Evolutionary conservation across 495 filamentous ascomycete species (phyloP), one percentile per base, ranked within the genome.

Genomic region (Trypethelium eluteriae): DNA sequence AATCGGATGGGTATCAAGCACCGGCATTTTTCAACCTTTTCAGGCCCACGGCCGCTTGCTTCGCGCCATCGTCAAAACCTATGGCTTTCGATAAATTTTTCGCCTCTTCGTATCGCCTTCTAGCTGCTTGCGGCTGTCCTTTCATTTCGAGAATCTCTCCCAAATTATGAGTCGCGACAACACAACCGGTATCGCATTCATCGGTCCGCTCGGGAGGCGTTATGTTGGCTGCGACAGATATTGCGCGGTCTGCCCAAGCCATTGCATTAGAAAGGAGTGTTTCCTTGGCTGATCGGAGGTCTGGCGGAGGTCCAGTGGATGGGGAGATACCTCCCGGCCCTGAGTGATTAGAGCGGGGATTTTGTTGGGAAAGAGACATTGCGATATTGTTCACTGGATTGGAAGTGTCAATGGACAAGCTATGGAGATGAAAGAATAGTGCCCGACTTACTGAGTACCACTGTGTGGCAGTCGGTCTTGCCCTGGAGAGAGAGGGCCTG

Each of bases 131-230:
- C 0, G 76, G 66, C 70, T 89, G 80, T 2, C 88, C 86, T 62
- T 85, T 75, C 80, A 91, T 84, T 67, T 88, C 82, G 1, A 91
- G 87, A 69, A 98, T 84, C 67, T 92, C 88, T 12, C 86, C 94
- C 57, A 97, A 81, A 75, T 96, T 96, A 74, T 89, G 86, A 49
- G 87, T 88, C n/a, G 93, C 89, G 10, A 85, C 87, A 0, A 87
- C 89, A 74, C 94, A 97, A 14, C 85, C 89, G n/a, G 86, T 70
- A 77, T 96, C 91, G 73, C 94, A 98, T 73, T 95, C 89, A 39
- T 87, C 81, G 3, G 86, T 91, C 57, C 89, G 79, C n/a, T 86
- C 72, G 6, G 82, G 80, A 14, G 83, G 81, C 36, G 78, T 65
- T 38, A 91, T 88, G 5, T 74, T 78, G 9, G 74, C 77, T 1